phyloP scores from a whole-genome alignment of 257 asterid species.

The Capsicum baccatum region DNA sequence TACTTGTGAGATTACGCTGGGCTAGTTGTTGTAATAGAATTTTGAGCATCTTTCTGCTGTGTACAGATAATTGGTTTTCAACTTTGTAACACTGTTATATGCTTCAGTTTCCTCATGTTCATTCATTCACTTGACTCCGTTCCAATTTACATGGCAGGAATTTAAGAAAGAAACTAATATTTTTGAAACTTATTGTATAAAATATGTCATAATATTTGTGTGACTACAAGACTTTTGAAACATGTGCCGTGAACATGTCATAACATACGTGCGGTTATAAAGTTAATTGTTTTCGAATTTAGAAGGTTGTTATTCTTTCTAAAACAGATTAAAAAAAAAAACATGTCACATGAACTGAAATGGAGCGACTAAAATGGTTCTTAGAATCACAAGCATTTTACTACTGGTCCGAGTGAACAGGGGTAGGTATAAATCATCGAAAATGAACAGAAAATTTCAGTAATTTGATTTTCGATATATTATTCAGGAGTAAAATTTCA shows the following conservation, averaged over 20 bases:
- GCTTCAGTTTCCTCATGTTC: neutral
- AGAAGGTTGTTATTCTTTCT: neutral
- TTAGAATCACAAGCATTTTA: neutral
- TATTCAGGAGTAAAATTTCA: neutral
- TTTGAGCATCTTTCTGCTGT: neutral
- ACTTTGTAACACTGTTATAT: neutral
- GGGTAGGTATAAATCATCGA: neutral
- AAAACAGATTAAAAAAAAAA: rapidly evolving
- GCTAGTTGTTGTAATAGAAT: neutral
- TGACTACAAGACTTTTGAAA: neutral
- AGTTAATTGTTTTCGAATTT: neutral
- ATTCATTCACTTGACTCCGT: neutral
- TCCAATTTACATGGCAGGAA: neutral
- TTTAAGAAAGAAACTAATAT: neutral
- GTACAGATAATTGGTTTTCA: neutral
- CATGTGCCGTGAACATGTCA: neutral
- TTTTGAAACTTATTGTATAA: neutral
- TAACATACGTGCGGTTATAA: neutral
- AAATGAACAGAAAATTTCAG: neutral
- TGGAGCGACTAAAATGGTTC: neutral
- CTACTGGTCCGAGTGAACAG: neutral
- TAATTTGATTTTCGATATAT: neutral
- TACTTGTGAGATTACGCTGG: too few species aligned
- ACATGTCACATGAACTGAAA: neutral
- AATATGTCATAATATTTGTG: neutral